Percentiles rank a stretch among this genome's conserved stretches.
Evolutionary conservation across 139 green algal genomes (phyloP).

Genomic region (Chlamydomonas sp.): DNA sequence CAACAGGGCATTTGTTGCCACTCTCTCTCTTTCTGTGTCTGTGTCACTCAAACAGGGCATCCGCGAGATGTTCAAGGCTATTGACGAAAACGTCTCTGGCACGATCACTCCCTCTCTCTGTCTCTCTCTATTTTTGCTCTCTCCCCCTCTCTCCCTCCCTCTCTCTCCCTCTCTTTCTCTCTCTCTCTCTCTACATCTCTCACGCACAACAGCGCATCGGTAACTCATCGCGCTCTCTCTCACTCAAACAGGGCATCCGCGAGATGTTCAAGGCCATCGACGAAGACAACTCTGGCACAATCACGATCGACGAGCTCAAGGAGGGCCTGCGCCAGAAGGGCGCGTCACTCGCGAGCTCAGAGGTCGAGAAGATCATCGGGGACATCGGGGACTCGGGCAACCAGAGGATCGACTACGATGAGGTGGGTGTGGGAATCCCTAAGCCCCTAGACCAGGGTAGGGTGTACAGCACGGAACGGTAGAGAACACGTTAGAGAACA

Average conservation of each 20-base stretch:
- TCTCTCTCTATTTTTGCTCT: too few relatives aligned
- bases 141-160: not conserved
- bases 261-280: conserved; percentile 81
- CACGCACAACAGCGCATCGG: not conserved
- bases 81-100: conserved; percentile 72
- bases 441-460: too few relatives aligned
- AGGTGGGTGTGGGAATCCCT: conserved; percentile 12
- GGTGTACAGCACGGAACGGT: too few relatives aligned
- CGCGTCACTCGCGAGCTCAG: conserved; percentile 9
- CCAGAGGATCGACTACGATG: conserved; percentile 75
- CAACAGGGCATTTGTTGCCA: not conserved
- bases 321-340: conserved; percentile 44
- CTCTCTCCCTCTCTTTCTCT: not conserved
- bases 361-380: conserved; percentile 58
- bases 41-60: too few relatives aligned
- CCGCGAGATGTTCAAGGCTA: conserved; percentile 66
- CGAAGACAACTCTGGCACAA: conserved; percentile 67
- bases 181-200: too few relatives aligned
- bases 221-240: not conserved
- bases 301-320: conserved; percentile 80
- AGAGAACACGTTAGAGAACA: too few relatives aligned
- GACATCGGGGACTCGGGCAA: conserved; percentile 57
- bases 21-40: not conserved
- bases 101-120: too few relatives aligned
- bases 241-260: conserved; percentile 59